Evolutionary conservation across 345 rosid genomes (phyloP).

Genomic region (Toxicodendron radicans): DNA sequence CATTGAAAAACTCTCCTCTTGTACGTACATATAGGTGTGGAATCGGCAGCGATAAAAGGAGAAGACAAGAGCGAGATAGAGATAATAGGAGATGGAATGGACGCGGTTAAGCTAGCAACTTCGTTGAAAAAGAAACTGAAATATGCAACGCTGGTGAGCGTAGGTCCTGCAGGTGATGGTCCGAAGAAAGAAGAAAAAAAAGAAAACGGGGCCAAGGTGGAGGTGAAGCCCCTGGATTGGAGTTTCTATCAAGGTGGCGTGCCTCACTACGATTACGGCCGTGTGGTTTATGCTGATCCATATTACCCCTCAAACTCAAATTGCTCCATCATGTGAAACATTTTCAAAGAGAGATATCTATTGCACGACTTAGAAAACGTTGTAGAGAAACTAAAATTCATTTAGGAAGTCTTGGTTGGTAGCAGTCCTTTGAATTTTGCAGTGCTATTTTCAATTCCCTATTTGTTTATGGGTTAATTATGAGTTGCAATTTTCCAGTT

Average conservation of each 20-base stretch:
- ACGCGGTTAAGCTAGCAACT: conserved; percentile 28
- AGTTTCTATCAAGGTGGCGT: background rate
- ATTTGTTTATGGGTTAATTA: too few species aligned
- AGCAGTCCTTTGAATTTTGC: too few species aligned
- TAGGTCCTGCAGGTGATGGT: background rate
- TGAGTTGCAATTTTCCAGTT: too few species aligned
- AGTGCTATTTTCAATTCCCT: too few species aligned
- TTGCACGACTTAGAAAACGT: too few species aligned
- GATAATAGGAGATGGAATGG: conserved; percentile 42
- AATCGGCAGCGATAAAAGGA: conserved; percentile 43
- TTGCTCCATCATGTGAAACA: conserved; percentile 25
- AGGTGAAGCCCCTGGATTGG: background rate
- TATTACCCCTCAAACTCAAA: background rate
- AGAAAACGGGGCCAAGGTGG: background rate
- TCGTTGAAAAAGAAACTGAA: conserved; percentile 36
- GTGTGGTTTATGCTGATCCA: background rate
- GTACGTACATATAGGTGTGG: conserved; percentile 25
- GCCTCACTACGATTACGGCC: background rate
- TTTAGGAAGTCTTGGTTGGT: too few species aligned
- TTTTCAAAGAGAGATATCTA: background rate
- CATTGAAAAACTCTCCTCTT: too few species aligned
- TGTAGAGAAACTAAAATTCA: too few species aligned
- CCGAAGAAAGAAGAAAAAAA: background rate
- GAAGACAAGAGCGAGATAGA: conserved; percentile 45
- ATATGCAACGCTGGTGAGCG: conserved; percentile 39